Evolutionary conservation across 495 filamentous ascomycete species (phyloP).

Genomic region (Lasiosphaeria ovina): DNA sequence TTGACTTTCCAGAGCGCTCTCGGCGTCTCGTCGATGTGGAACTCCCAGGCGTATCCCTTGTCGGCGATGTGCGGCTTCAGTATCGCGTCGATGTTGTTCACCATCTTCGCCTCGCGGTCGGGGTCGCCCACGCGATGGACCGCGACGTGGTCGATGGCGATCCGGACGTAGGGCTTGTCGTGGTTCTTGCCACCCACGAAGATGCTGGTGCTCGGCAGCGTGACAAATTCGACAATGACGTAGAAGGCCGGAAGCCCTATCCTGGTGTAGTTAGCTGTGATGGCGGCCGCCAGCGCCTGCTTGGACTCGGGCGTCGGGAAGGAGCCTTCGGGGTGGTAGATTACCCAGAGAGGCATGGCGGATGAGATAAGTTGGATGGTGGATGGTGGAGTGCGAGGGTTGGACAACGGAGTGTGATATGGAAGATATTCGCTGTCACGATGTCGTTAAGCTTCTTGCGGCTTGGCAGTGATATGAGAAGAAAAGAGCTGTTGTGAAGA

Average conservation of each 20-base stretch:
- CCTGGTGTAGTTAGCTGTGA: conserved; percentile 33
- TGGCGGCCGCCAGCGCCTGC: conserved; percentile 23
- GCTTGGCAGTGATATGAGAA: too few relatives aligned
- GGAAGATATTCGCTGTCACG: too few relatives aligned
- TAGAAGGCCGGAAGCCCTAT: conserved; percentile 40
- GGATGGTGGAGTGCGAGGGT: neutral
- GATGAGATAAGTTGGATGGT: conserved; percentile 1
- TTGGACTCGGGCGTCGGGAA: conserved; percentile 27
- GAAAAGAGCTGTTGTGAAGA: too few relatives aligned
- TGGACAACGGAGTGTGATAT: neutral
- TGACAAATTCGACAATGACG: conserved; percentile 35
- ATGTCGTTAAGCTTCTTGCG: too few relatives aligned
- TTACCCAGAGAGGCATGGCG: conserved; percentile 38
- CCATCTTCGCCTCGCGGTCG: neutral
- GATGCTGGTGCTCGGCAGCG: conserved; percentile 20
- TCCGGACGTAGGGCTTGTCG: conserved; percentile 34
- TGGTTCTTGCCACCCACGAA: conserved; percentile 30
- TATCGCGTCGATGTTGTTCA: conserved; percentile 10
- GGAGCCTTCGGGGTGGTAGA: conserved; percentile 36
- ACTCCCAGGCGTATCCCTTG: conserved; percentile 42
- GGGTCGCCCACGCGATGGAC: conserved; percentile 16
- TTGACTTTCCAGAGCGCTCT: conserved; percentile 18
- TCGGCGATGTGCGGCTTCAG: conserved; percentile 34
- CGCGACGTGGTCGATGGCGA: conserved; percentile 35
- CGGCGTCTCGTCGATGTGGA: conserved; percentile 31